Conservation (phyloP, 176 grass and related monocot genomes). For the Dactylis glomerata region DNA sequence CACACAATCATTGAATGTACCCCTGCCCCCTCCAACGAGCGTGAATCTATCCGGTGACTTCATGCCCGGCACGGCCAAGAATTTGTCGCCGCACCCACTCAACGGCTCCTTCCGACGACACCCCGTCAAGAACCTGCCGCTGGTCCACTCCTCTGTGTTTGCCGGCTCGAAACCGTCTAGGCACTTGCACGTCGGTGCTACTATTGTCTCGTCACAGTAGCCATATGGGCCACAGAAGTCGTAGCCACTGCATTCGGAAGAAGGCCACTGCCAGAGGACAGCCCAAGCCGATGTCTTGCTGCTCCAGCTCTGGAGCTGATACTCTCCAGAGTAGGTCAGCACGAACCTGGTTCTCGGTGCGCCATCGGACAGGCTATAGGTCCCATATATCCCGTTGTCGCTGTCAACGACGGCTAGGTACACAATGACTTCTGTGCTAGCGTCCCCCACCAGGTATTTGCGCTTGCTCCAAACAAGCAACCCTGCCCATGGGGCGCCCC, state of each 20-base stretch:
- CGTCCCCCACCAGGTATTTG: not conserved
- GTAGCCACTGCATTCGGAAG: not conserved
- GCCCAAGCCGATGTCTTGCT: not conserved
- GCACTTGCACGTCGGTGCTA: no score
- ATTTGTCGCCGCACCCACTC: no score
- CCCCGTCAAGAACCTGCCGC: no score
- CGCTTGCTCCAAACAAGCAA: no score
- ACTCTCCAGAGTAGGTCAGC: conserved; percentile 11
- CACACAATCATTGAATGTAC: no score
- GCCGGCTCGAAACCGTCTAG: no score
- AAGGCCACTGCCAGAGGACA: not conserved
- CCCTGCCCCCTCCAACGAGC: no score
- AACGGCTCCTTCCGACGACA: no score
- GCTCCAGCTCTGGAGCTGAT: conserved; percentile 19
- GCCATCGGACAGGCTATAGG: not conserved
- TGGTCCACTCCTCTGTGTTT: no score
- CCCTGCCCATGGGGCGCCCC: conserved; percentile 35
- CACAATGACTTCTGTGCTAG: rapidly evolving
- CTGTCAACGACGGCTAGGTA: not conserved
- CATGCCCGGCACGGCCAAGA: no score
- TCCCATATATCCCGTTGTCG: not conserved
- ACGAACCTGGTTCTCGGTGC: not conserved
- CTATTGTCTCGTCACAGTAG: not conserved
- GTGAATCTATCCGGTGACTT: no score
- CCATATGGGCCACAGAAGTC: conserved; percentile 22